phyloP scores from a whole-genome alignment of 2,329 filamentous ascomycete genomes.

The Stemphylium vesicarium region DNA sequence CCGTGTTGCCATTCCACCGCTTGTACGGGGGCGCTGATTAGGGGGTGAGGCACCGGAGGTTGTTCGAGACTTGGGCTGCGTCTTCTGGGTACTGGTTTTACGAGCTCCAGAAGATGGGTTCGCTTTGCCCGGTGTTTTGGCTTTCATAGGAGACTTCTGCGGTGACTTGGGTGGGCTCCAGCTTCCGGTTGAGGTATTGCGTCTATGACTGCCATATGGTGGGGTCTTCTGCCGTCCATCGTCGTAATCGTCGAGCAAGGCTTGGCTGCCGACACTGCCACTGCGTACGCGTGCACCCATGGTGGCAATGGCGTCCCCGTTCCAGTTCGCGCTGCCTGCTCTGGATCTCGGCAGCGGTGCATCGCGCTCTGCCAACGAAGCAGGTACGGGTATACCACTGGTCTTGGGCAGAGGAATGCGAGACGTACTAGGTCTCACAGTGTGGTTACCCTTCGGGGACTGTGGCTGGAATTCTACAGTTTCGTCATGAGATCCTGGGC shows the following conservation, averaged over 20 bases:
- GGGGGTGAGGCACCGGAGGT: slow-evolving; percentile 47
- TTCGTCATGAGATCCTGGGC: slow-evolving; percentile 78
- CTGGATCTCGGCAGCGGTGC: slow-evolving; percentile 68
- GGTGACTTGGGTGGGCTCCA: slow-evolving; percentile 40
- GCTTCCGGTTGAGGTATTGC: slow-evolving; percentile 31
- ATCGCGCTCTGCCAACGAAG: slow-evolving; percentile 75
- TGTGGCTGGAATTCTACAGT: slow-evolving; percentile 63
- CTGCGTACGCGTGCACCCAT: slow-evolving; percentile 73
- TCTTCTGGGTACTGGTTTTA: slow-evolving; percentile 39
- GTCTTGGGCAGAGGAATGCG: slow-evolving; percentile 85
- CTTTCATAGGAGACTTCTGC: slow-evolving; percentile 47
- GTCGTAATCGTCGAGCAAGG: slow-evolving; percentile 58
- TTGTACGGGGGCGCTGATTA: slow-evolving; percentile 64
- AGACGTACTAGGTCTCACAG: slow-evolving; percentile 64
- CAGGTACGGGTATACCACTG: slow-evolving; percentile 77
- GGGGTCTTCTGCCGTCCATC: slow-evolving; percentile 30
- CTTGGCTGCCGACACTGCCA: slow-evolving; percentile 65
- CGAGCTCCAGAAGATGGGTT: slow-evolving; percentile 43
- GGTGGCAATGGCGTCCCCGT: slow-evolving; percentile 65
- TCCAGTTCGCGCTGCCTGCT: slow-evolving; percentile 62
- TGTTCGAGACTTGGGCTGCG: slow-evolving; percentile 45
- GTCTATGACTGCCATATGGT: slow-evolving; percentile 27
- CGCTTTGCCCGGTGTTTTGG: slow-evolving; percentile 49
- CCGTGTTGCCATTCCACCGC: slow-evolving; percentile 60
- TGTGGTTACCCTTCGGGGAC: slow-evolving; percentile 58